A percentile compares a stretch with the other conserved stretches of the same genome.
Evolutionary conservation across 805 yeast genomes (phyloP).

Genomic region (Cyberlindnera maritima): DNA sequence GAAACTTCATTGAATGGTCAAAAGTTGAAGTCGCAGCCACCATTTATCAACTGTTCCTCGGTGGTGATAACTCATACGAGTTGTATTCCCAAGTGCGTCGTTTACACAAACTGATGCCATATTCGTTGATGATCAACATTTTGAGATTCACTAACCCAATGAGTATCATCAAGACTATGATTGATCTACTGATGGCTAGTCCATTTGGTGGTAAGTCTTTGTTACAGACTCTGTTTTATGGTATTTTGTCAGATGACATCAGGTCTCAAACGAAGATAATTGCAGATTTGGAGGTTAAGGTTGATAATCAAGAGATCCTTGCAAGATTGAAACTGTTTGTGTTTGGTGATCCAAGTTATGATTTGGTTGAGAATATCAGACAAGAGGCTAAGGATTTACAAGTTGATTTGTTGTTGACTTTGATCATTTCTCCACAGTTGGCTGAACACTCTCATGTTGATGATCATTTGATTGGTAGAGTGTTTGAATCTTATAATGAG

Average conservation of each 20-base stretch:
- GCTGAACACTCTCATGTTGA: conserved; percentile 13
- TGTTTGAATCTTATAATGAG: conserved; percentile 28
- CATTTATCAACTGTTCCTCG: conserved; percentile 73
- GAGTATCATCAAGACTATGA: conserved; percentile 71
- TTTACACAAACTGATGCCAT: conserved; percentile 79
- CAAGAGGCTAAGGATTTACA: conserved; percentile 21
- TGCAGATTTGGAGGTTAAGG: conserved; percentile 40
- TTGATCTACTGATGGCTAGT: conserved; percentile 81
- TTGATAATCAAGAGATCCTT: conserved; percentile 28
- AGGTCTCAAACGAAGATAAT: conserved; percentile 57
- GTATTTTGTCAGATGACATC: conserved; percentile 73
- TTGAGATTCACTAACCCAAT: conserved; percentile 85
- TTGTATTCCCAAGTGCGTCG: conserved; percentile 66
- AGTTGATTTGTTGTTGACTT: conserved; percentile 20
- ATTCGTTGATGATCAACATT: conserved; percentile 70
- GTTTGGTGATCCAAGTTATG: conserved; percentile 32
- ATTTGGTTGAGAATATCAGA: conserved; percentile 29
- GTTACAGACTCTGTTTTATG: conserved; percentile 70
- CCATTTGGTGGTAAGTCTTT: conserved; percentile 67
- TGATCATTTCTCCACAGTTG: conserved; percentile 26
- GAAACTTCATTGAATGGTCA: conserved; percentile 75
- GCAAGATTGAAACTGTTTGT: conserved; percentile 32
- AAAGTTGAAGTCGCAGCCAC: conserved; percentile 84
- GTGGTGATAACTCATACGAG: conserved; percentile 79
- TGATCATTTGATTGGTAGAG: conserved; percentile 16